phyloP scores from a whole-genome alignment of 495 filamentous ascomycete genomes.

The Evansstolkia leycettana region DNA sequence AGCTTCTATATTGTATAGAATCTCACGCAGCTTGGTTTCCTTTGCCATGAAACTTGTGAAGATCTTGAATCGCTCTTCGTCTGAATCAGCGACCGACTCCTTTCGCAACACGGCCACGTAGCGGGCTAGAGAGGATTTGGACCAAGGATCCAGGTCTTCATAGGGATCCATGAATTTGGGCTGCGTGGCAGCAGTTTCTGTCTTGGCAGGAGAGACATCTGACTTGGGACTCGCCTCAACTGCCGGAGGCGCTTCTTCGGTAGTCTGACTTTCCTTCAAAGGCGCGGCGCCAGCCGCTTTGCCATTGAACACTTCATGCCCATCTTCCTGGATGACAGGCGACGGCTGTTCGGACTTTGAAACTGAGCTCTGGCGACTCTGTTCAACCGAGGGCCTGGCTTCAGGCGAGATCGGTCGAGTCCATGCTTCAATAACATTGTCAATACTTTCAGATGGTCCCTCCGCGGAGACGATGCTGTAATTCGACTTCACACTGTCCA shows the following conservation, averaged over 20 bases:
- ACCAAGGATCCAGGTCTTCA: slow-evolving; percentile 41
- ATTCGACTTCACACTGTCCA: slow-evolving; percentile 18
- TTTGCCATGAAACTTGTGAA: slow-evolving; percentile 39
- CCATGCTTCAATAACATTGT: slow-evolving; percentile 34
- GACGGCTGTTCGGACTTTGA: slow-evolving; percentile 1
- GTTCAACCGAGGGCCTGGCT: slow-evolving; percentile 1
- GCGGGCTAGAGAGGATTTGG: slow-evolving; percentile 37
- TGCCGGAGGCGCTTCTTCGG: not conserved
- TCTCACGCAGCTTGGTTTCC: slow-evolving; percentile 39
- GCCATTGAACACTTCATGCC: slow-evolving; percentile 5
- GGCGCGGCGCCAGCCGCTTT: slow-evolving; percentile 3
- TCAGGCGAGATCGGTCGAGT: slow-evolving; percentile 16
- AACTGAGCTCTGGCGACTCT: slow-evolving; percentile 2
- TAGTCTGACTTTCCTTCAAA: slow-evolving; percentile 1
- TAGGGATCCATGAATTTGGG: slow-evolving; percentile 24
- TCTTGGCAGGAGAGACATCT: not conserved
- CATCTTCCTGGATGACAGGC: slow-evolving; percentile 3
- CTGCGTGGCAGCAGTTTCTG: slow-evolving; percentile 1
- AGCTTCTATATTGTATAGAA: slow-evolving; percentile 38
- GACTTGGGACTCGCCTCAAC: not conserved
- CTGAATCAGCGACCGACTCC: slow-evolving; percentile 36
- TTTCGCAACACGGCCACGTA: slow-evolving; percentile 42
- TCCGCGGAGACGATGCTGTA: slow-evolving; percentile 10
- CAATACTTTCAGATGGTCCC: slow-evolving; percentile 26
- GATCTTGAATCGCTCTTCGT: slow-evolving; percentile 37